Percentiles rank a stretch among this genome's conserved stretches.
Evolutionary conservation across 2,329 filamentous ascomycete genomes (phyloP).

Genomic region (Helotiales sp.): DNA sequence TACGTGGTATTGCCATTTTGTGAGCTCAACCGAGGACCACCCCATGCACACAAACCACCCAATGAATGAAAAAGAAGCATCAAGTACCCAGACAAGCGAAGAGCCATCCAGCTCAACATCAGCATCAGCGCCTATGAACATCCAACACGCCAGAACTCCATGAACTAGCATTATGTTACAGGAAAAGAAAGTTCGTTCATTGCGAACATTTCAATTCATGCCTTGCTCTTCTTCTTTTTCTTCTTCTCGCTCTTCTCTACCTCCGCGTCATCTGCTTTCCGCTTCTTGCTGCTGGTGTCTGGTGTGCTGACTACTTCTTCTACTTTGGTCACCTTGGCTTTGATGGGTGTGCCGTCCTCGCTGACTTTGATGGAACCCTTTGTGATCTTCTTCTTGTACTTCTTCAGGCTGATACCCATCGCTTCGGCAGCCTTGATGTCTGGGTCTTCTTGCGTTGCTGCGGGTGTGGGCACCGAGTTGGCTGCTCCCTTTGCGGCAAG

Average conservation of each 20-base stretch:
- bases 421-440: constrained; percentile 56
- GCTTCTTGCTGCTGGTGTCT: constrained; percentile 64
- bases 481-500: constrained; percentile 37
- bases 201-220: constrained; percentile 24
- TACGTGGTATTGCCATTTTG: not conserved
- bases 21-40: not conserved
- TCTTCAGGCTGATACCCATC: constrained; percentile 69
- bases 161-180: constrained; percentile 22
- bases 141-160: constrained; percentile 16
- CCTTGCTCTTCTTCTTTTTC: constrained; percentile 54
- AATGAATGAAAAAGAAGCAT: not conserved
- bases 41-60: not conserved
- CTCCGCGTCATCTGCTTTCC: constrained; percentile 55
- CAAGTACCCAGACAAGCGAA: constrained; percentile 1
- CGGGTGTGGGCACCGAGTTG: constrained; percentile 43
- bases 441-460: constrained; percentile 42
- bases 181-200: constrained; percentile 16
- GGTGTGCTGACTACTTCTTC: constrained; percentile 39
- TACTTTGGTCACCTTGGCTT: constrained; percentile 61
- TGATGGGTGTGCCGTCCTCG: constrained; percentile 64
- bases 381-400: constrained; percentile 78
- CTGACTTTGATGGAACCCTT: constrained; percentile 71
- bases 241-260: constrained; percentile 61
- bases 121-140: constrained; percentile 21
- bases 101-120: constrained; percentile 7